Evolutionary conservation across 2,329 filamentous ascomycete genomes (phyloP), one percentile per base, ranked within the genome.

Genomic region (Aspergillus carbonarius): DNA sequence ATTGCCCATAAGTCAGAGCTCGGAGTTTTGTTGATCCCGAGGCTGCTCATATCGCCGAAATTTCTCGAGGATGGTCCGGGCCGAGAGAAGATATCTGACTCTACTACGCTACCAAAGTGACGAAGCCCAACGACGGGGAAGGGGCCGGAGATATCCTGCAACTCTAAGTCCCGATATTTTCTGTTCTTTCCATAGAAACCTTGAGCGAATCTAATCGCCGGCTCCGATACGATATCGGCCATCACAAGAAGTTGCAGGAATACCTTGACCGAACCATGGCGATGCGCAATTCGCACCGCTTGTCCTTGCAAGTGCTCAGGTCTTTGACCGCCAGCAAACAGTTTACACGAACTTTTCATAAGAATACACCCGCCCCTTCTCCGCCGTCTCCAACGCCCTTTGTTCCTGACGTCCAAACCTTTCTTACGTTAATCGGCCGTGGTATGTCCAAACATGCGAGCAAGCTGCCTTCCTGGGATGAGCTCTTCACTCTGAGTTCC

Each of bases 401-500:
- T 69, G 88, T 96, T 39, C 93, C 93, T 32, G 88, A 97, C 73
- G 86, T 92, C 40, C 74, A 83, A 67, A 95, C 93, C 15, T 96
- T 99, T 77, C 88, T 98, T 62, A 91, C 85, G 35, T 82, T 97
- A 60, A 97, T 98, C 76, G 95, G 95, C 67, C 93, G 95, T 63
- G 88, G 88, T 68, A 86, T 97, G 68, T 87, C 84, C 70, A 86
- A 89, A 71, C 91, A 97, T 79, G 85, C 89, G 50, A 82, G 85
- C 76, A 98, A 98, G 76, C 91, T 99, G 68, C 87, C 90, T 2
- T 88, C 89, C 10, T 98, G 95, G 95, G 89, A 95, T 54, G 85
- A 91, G 5, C 86, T 99, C 47, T 98, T 98, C 83, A 88, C 88
- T 47, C 82, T 95, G 63, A 88, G 86, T 20, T 92, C 91, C 17